Conservation (phyloP, 306 rosid species). For the Abrus precatorius region DNA sequence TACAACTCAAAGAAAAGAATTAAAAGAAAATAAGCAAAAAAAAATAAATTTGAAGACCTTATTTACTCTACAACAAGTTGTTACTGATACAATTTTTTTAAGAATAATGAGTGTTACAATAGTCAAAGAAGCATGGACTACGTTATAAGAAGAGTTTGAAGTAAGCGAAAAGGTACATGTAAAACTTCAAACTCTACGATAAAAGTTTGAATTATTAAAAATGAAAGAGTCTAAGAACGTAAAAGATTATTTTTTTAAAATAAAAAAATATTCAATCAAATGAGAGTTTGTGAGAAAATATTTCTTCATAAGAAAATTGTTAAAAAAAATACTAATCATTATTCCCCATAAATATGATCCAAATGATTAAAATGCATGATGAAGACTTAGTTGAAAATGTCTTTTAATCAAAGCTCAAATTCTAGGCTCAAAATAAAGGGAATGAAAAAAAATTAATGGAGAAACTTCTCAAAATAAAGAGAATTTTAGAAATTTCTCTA, state of each 20-base stretch:
- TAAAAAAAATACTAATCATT: background rate
- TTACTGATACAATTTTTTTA: background rate
- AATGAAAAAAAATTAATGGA: background rate
- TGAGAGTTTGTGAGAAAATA: background rate
- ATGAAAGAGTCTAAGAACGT: background rate
- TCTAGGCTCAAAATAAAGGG: background rate
- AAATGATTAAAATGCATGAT: background rate
- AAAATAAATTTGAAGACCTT: background rate
- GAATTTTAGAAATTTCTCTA: background rate
- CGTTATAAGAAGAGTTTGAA: background rate
- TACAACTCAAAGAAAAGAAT: background rate
- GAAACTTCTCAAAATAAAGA: background rate
- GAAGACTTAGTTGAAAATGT: background rate
- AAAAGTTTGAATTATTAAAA: background rate
- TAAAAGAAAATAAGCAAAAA: background rate
- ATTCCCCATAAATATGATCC: background rate
- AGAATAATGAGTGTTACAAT: background rate
- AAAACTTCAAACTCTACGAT: background rate
- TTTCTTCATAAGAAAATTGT: background rate
- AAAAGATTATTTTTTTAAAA: background rate
- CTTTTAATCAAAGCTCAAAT: background rate
- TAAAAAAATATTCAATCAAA: background rate
- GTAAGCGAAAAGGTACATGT: background rate
- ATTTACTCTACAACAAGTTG: background rate
- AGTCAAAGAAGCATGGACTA: background rate